These are phyloP conservation scores for Fonsecaea pedrosoi DNA, from an alignment of 2,329 filamentous ascomycete species.

Conservation along the genomic window DNA sequence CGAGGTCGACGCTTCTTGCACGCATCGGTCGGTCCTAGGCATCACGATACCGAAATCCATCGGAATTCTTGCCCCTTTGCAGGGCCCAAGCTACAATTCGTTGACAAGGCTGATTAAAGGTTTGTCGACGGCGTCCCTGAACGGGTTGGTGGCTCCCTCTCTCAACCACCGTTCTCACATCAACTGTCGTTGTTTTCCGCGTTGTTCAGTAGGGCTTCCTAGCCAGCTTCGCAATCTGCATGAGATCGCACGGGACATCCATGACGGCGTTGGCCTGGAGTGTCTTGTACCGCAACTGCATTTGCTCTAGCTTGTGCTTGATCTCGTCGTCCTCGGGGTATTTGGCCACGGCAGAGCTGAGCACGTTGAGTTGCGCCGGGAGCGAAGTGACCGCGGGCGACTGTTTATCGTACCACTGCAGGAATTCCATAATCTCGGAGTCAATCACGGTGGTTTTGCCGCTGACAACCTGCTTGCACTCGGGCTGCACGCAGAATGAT, in stretches of 20 bases:
- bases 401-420: conserved; percentile 35
- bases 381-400: conserved; percentile 10
- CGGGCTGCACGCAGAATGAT: conserved; percentile 26
- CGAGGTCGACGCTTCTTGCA: background rate
- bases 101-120: background rate
- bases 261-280: background rate
- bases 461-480: conserved; percentile 27
- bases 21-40: background rate
- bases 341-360: conserved; percentile 22
- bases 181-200: background rate
- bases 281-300: conserved; percentile 10
- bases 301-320: conserved; percentile 18
- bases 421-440: conserved; percentile 30
- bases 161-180: background rate
- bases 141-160: background rate
- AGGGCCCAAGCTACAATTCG: background rate
- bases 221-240: conserved; percentile 31
- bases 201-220: conserved; percentile 31
- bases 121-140: background rate
- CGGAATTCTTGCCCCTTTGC: background rate
- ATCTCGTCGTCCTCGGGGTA: conserved; percentile 28
- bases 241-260: conserved; percentile 20
- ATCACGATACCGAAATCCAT: background rate
- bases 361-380: conserved; percentile 20
- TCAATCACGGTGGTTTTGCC: conserved; percentile 35